Evolutionary conservation across 306 rosid species (phyloP), one percentile per base, ranked within the genome.

Genomic region (Oxytropis ochrocephala): DNA sequence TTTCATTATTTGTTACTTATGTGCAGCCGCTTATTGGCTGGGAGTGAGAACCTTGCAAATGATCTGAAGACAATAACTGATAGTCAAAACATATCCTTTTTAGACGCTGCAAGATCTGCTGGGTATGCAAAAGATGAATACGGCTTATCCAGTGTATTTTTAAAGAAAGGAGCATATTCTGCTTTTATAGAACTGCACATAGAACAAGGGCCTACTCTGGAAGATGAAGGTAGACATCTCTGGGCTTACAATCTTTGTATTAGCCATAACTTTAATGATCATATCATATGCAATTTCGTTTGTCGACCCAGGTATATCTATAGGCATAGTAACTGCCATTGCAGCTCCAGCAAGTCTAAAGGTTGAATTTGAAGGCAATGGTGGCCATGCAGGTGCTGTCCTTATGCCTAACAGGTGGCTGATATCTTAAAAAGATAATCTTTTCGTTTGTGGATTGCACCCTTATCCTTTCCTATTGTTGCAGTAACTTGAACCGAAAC

Each of bases 311-410:
- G 98, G 96, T 67, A 79, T 85, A 76, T 77, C 92, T 50, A 75
- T 94, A 32, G 98, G 98, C 70, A 77, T 90, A 69, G 97, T 91
- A 75, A 87, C 96, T 38, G 98, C 96, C 39, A 90, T 90, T 69
- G 98, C 98, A 54, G 98, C 96, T 48, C 97, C 97, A 5, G 98
- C 98, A 61, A 91, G 97, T 73, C 81, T 88, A 36, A 90, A 75
- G 78, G 96, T 94, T 53, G 92, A 90, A 49, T 90, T 94, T 80
- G 95, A 90, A 84, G 97, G 97, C 69, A 91, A 83, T 11, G 98
- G 98, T 32, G 97, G 98, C 54, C 98, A 94, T 78, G 98, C 96
- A 0, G 96, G 98, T 35, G 95, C 96, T 3, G 97, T 88, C 82
- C 89, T 91, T 52, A 88, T 90, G 97, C 97, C 96, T 78, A 79